Base-by-base conservation (phyloP, 176 grass and related monocot species). In the Carex scoparia region DNA sequence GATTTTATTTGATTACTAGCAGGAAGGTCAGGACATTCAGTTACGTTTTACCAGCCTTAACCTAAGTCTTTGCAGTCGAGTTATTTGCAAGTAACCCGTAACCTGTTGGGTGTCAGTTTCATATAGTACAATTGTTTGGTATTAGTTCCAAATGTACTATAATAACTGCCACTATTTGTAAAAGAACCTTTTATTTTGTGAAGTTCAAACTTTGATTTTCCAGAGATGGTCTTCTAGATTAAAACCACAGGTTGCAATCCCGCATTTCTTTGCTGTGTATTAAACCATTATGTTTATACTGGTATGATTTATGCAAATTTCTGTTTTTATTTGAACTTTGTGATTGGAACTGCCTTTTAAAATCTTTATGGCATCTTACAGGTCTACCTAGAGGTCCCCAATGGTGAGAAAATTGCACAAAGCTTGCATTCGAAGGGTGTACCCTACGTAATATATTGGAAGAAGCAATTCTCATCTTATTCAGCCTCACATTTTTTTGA, bases 361-460 rank as follows among this genome's bases (percentile, higher is more conserved):
- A 64, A 3, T 6, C 82, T 2, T 75, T 60, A 18, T 63, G 16
- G 7, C 10, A 33, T 71, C 33, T 32, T 33, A 19, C 90, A 95
- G 88, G 87, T 92, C 90, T 95, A 95, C 81, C 79, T 92, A 67
- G 93, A 95, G 71, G 88, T 90, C 65, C 93, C 90, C 15, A 92
- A 79, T 15, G 84, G 88, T 7, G 87, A 95, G 87, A 91, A 86
- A 58, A 88, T 91, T 67, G 90, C 93, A 15, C 83, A 92, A 77
- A 81, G 85, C 72, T 87, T 95, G 83, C 88, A 95, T 32, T 89
- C 66, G 18, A 92, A 95, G 90, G 93, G 93, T 49, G 84, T 87
- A 82, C 90, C 88, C 38, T 95, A 90, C 35, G 86, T 94, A 31
- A 92, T 94, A 87, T 95, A 92, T 78, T 95, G 93, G 90, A 95